phyloP scores from a whole-genome alignment of 495 filamentous ascomycete species.

The Talaromyces wortmannii region DNA sequence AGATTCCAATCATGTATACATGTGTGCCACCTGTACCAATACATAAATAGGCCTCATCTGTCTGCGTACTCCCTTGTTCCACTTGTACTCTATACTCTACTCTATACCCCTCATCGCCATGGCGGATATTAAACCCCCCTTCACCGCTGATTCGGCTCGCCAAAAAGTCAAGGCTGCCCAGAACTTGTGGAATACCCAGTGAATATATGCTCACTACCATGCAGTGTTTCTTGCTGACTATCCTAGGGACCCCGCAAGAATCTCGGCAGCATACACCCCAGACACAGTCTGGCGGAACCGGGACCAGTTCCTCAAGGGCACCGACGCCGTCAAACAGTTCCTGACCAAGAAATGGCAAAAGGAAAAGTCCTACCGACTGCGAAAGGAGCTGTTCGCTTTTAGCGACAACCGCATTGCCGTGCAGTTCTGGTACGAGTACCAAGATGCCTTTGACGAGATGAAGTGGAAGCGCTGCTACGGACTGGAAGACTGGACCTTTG shows the following conservation, averaged over 20 bases:
- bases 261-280: constrained; percentile 68
- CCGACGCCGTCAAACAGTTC: constrained; percentile 62
- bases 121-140: constrained; percentile 64
- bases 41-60: too few species aligned
- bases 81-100: background rate
- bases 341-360: constrained; percentile 70
- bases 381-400: constrained; percentile 81
- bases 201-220: constrained; percentile 12
- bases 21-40: too few species aligned
- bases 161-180: constrained; percentile 84
- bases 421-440: constrained; percentile 91
- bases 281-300: constrained; percentile 82
- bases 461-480: constrained; percentile 91
- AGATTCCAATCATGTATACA: too few species aligned
- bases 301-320: constrained; percentile 61
- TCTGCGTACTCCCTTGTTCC: too few species aligned
- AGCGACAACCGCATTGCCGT: constrained; percentile 58
- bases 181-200: constrained; percentile 80
- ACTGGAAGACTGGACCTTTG: constrained; percentile 90
- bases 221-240: constrained; percentile 12
- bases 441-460: constrained; percentile 54
- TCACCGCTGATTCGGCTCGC: constrained; percentile 65
- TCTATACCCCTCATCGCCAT: constrained; percentile 17
- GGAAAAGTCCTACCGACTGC: constrained; percentile 67
- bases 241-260: constrained; percentile 50